Base-by-base conservation (phyloP, 1,284 basidiomycete species). In the Sporisorium reilianum region DNA sequence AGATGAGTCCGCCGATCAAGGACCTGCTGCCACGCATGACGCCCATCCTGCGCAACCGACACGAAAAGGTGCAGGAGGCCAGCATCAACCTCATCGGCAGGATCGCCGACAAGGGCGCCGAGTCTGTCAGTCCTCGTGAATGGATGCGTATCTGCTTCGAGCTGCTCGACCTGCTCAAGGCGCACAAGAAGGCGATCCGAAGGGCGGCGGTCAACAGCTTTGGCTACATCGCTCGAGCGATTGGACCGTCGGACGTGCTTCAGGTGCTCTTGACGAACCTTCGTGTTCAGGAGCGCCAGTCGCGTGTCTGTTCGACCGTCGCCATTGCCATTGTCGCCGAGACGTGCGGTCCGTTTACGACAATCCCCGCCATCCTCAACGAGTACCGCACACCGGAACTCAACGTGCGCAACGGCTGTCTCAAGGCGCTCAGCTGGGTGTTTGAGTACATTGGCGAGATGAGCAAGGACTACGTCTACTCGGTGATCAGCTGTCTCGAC, bases 121-220 rank as follows among this genome's bases (percentile, higher is more conserved):
- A 99, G 86, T 98, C 94, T 71, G 97, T 99, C 0, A 95, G 95
- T 28, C 96, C 97, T 23, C 90, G 96, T 83, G 97, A 99, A 87
- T 99, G 96, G 96, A 99, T 99, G 97, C 92, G 97, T 82, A 99
- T 99, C 85, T 99, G 97, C 85, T 99, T 99, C 86, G 97, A 99
- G 86, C 87, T 99, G 41, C 89, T 99, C 52, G 97, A 99, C 83
- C 88, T 99, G 44, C 89, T 99, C 80, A 99, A 99, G 86, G 97
- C 97, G 9, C 97, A 99, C 88, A 99, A 99, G 88, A 97, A 97
- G 87, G 95, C 93, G 38, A 99, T 99, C 82, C 92, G 97, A 61
- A 93, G 96, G 85, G 97, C 97, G 0, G 95, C 96, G 18, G 96
- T 99, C 87, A 99, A 99, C 88, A 97, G 95, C 4, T 99, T 99